Base-by-base conservation (phyloP, 306 rosid species). In the Alnus rubra region DNA sequence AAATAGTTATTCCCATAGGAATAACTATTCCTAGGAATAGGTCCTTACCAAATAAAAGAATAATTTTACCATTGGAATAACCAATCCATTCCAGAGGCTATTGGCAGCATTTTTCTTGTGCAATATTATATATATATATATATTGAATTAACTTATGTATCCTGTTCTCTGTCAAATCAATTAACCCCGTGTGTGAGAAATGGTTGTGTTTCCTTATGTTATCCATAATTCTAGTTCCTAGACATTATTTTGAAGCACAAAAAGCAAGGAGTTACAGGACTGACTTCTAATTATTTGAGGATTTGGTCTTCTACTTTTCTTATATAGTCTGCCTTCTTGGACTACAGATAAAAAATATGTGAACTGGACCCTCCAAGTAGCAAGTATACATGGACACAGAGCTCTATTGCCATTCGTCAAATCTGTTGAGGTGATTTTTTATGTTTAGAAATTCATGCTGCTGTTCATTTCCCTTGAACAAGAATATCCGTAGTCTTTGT, bases 321-420 rank as follows among this genome's bases (percentile, higher is more conserved):
- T 78, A 79, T 44, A 50, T 51, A 7, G 72, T 76, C 77, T 77
- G 51, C 86, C 81, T 64, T 8, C 84, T 85, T 85, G 83, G 71
- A 77, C 80, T 78, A 58, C 96, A 95, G 98, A 95, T 89, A 84
- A 87, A 87, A 90, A 82, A 83, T 87, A 85, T 83, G 96, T 93
- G 81, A 93, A 91, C 87, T 95, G 98, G 99, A 91, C 88, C 69
- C 97, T 95, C 83, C 97, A 96, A 63, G 73, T 95, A 49, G 89
- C 88, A 63, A 92, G 99, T 79, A 84, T 84, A 58, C 98, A 95
- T 78, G 92, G 92, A 69, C 91, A 71, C 69, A 93, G 89, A 87
- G 97, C 99, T 73, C 80, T 90, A 69, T 84, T 95, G 82, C 90
- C 98, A 16, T 95, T 92, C 89, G 74, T 95, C 70, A 80, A 88